Percentiles rank a stretch among this genome's conserved stretches.
These are phyloP conservation scores for Hamiltosporidium tvaerminnensis DNA, from an alignment of 371 early-diverging fungal genomes.

Conservation along the genomic window DNA sequence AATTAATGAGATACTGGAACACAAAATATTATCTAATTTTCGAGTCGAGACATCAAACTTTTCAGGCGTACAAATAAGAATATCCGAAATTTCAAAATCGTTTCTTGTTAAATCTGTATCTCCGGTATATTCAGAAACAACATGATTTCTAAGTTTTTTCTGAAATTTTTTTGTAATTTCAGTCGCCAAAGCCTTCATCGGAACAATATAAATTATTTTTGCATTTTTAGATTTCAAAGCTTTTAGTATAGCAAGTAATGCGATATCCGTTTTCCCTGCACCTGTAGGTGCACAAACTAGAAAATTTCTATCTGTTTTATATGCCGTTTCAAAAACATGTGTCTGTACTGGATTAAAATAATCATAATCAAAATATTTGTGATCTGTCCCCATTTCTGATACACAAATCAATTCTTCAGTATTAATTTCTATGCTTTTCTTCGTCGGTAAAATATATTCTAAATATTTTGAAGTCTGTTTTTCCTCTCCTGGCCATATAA, in stretches of 20 bases:
- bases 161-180: slow-evolving; percentile 84
- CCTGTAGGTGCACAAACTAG: slow-evolving; percentile 93
- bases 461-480: no score
- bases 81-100: slow-evolving; percentile 75
- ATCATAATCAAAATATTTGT: slow-evolving; percentile 26
- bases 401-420: no score
- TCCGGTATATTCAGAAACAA: slow-evolving; percentile 87
- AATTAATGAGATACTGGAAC: slow-evolving; percentile 68
- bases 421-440: no score
- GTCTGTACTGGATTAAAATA: slow-evolving; percentile 94
- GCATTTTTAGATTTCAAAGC: slow-evolving; percentile 64
- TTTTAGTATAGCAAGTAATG: slow-evolving; percentile 75
- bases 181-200: slow-evolving; percentile 95
- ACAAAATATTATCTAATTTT: slow-evolving; percentile 59
- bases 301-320: slow-evolving; percentile 64
- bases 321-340: slow-evolving; percentile 79
- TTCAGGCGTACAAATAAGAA: slow-evolving; percentile 97
- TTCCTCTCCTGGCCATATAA: no score
- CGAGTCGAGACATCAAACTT: slow-evolving; percentile 98
- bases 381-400: no score
- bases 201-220: slow-evolving; percentile 94
- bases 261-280: slow-evolving; percentile 82
- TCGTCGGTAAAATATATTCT: no score
- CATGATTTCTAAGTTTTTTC: slow-evolving; percentile 60
- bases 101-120: slow-evolving; percentile 80